Conservation (phyloP, 306 rosid species). For the Vicia villosa region DNA sequence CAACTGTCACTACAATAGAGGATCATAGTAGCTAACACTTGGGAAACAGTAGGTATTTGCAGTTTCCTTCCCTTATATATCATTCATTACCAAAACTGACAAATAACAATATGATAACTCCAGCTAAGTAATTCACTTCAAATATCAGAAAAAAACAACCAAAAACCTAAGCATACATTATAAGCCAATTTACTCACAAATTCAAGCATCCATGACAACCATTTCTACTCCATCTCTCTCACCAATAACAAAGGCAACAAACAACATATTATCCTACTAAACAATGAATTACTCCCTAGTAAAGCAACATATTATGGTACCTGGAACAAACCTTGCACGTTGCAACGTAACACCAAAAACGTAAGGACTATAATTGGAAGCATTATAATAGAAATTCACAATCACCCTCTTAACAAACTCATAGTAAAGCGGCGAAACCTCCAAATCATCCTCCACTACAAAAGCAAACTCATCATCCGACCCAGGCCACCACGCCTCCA, state of each 20-base stretch:
- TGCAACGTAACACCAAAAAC: constrained; percentile 84
- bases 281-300: constrained; percentile 2
- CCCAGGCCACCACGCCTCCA: constrained; percentile 98
- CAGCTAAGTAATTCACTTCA: constrained; percentile 19
- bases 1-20: background rate
- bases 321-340: constrained; percentile 99
- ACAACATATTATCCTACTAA: background rate
- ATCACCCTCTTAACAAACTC: constrained; percentile 70
- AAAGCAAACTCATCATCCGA: constrained; percentile 79
- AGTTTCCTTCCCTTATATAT: background rate
- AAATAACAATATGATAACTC: background rate
- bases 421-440: constrained; percentile 81
- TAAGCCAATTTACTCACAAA: background rate
- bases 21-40: background rate
- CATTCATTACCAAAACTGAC: background rate
- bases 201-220: background rate
- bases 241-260: constrained; percentile 15
- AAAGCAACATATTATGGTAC: too few relatives aligned
- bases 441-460: constrained; percentile 91
- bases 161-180: background rate
- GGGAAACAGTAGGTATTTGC: background rate
- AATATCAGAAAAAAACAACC: background rate
- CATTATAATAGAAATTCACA: constrained; percentile 70
- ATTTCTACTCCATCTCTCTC: background rate
- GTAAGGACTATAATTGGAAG: constrained; percentile 74